Evolutionary conservation across 1,284 basidiomycete genomes (phyloP).

Genomic region (Melampsora larici-populina): DNA sequence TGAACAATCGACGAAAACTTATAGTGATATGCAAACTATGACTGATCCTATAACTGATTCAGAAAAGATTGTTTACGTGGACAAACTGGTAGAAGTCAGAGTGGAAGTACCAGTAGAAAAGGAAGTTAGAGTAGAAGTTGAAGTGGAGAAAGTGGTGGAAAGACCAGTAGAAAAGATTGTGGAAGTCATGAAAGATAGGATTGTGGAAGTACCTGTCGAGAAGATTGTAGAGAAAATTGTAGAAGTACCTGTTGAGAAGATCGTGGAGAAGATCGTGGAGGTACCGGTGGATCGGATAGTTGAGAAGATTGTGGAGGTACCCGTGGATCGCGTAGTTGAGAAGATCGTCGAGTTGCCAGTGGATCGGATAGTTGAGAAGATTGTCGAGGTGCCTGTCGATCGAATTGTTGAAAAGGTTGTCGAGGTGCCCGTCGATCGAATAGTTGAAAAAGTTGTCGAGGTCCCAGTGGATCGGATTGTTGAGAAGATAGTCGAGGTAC

Average conservation of each 20-base stretch:
- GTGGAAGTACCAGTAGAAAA: constrained; percentile 43
- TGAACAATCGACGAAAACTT: too few species aligned
- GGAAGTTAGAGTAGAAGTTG: constrained; percentile 48
- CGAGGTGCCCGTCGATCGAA: constrained; percentile 50
- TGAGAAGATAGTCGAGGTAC: constrained; percentile 51
- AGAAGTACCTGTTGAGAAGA: constrained; percentile 14
- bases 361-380: constrained; percentile 50
- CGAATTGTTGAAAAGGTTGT: constrained; percentile 47
- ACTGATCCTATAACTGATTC: neutral
- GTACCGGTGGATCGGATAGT: constrained; percentile 52
- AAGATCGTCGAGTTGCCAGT: constrained; percentile 55
- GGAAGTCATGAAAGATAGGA: constrained; percentile 46
- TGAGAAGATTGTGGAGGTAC: constrained; percentile 52
- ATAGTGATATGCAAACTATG: neutral
- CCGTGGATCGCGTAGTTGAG: constrained; percentile 52
- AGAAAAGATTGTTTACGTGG: constrained; percentile 28
- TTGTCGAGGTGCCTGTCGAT: constrained; percentile 46
- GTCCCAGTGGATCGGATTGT: constrained; percentile 57
- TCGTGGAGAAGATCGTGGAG: constrained; percentile 47
- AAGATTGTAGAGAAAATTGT: constrained; percentile 46
- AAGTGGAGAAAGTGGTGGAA: constrained; percentile 56
- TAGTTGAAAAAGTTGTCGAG: constrained; percentile 57
- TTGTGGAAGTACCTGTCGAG: constrained; percentile 46
- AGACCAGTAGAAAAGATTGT: constrained; percentile 56
- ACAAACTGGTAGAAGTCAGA: constrained; percentile 46